phyloP scores from a whole-genome alignment of 1,284 basidiomycete species.

The Golubevia sp. region DNA sequence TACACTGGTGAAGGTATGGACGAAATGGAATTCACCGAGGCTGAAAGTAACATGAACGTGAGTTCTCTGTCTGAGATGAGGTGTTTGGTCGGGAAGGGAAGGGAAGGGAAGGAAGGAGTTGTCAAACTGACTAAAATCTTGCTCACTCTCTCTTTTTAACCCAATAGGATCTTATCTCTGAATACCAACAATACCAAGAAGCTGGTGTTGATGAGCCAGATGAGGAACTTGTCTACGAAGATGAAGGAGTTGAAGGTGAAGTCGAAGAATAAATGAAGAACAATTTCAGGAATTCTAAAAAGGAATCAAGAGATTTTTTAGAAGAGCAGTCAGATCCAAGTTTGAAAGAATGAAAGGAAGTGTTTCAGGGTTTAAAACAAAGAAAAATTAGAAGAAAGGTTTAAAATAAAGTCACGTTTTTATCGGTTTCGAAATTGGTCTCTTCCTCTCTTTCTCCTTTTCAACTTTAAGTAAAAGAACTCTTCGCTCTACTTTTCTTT shows the following conservation, averaged over 20 bases:
- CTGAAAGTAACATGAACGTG: constrained; percentile 92
- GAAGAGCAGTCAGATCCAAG: too few relatives aligned
- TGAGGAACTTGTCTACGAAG: constrained; percentile 62
- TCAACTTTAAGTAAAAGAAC: too few relatives aligned
- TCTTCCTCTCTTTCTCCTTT: too few relatives aligned
- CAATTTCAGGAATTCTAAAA: not conserved
- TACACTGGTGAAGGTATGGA: constrained; percentile 98
- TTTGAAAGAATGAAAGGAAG: too few relatives aligned
- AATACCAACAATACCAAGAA: constrained; percentile 91
- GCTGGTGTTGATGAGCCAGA: constrained; percentile 66
- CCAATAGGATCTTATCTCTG: constrained; percentile 26
- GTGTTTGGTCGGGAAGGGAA: not conserved
- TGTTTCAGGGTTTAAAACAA: too few relatives aligned
- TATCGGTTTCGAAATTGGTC: too few relatives aligned
- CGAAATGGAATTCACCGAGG: constrained; percentile 97
- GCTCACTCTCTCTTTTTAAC: not conserved
- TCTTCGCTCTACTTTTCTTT: too few relatives aligned
- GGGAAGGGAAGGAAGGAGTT: not conserved
- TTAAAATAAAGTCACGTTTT: too few relatives aligned
- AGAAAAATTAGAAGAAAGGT: too few relatives aligned
- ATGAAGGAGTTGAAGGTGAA: constrained; percentile 60
- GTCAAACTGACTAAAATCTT: not conserved
- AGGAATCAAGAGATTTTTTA: too few relatives aligned
- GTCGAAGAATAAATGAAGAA: constrained; percentile 51
- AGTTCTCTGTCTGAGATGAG: not conserved